phyloP scores from a whole-genome alignment of 495 filamentous ascomycete genomes.

The Talaromyces trachyspermus region DNA sequence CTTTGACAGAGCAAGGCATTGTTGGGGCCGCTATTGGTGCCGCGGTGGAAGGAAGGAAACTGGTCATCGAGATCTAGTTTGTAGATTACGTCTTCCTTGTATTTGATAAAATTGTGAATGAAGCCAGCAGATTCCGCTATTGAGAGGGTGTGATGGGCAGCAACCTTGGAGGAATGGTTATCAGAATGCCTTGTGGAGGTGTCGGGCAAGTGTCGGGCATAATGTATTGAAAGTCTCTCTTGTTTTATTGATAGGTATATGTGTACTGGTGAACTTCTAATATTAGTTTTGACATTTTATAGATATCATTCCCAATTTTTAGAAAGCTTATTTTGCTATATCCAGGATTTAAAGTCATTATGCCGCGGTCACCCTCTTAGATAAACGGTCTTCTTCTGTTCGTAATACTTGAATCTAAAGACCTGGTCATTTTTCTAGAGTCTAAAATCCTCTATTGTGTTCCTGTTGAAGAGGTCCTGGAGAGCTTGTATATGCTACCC shows the following conservation, averaged over 20 bases:
- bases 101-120: constrained; percentile 96
- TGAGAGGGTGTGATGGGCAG: constrained; percentile 66
- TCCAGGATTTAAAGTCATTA: constrained; percentile 89
- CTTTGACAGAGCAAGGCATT: background rate
- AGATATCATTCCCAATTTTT: constrained; percentile 92
- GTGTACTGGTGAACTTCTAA: constrained; percentile 8
- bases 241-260: background rate
- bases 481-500: constrained; percentile 71
- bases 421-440: constrained; percentile 94
- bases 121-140: constrained; percentile 89
- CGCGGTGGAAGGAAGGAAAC: constrained; percentile 46
- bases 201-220: too few species aligned
- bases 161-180: constrained; percentile 70
- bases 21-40: background rate
- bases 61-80: constrained; percentile 95
- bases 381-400: constrained; percentile 82
- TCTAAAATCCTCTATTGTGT: constrained; percentile 93
- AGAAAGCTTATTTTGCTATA: constrained; percentile 84
- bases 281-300: background rate
- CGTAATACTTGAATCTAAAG: constrained; percentile 71
- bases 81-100: constrained; percentile 96
- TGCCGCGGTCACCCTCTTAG: constrained; percentile 83
- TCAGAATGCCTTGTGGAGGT: constrained; percentile 91
- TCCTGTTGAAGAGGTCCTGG: constrained; percentile 89
- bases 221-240: constrained; percentile 63